Evolutionary conservation across 768 basidiomycete species (phyloP).

Genomic region (Tulasnella sp.): DNA sequence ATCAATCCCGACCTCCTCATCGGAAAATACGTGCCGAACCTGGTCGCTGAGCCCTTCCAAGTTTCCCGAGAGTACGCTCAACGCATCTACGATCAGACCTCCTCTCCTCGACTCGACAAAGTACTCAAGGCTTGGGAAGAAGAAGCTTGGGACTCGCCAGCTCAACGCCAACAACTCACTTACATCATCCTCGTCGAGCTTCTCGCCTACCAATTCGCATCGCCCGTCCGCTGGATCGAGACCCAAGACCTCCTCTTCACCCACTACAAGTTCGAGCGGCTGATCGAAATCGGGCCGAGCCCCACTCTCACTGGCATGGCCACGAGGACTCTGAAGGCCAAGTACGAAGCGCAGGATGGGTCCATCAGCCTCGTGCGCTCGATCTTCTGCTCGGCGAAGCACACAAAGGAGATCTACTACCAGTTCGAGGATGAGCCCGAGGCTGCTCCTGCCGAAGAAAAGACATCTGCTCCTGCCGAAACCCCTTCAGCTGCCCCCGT

Average conservation of each 20-base stretch:
- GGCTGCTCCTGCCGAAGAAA: slow-evolving; percentile 43
- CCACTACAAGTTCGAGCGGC: slow-evolving; percentile 80
- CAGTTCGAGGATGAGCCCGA: slow-evolving; percentile 84
- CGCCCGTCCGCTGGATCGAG: slow-evolving; percentile 98
- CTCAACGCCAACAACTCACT: slow-evolving; percentile 87
- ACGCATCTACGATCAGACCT: slow-evolving; percentile 93
- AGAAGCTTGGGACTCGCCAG: slow-evolving; percentile 76
- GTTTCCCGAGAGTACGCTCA: slow-evolving; percentile 85
- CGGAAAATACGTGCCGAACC: slow-evolving; percentile 95
- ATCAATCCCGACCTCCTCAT: slow-evolving; percentile 93
- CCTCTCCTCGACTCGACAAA: slow-evolving; percentile 90
- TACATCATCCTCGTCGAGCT: slow-evolving; percentile 96
- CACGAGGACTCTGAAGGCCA: slow-evolving; percentile 80
- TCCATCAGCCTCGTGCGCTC: slow-evolving; percentile 71
- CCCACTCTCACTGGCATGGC: slow-evolving; percentile 97
- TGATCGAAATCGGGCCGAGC: slow-evolving; percentile 94
- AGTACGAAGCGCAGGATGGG: slow-evolving; percentile 88
- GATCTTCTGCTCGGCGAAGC: slow-evolving; percentile 92
- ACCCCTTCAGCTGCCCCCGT: slow-evolving; percentile 41
- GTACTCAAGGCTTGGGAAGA: slow-evolving; percentile 93
- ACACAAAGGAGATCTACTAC: slow-evolving; percentile 96
- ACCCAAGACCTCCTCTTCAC: slow-evolving; percentile 94
- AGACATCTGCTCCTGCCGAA: slow-evolving; percentile 37
- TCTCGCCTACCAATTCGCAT: slow-evolving; percentile 96
- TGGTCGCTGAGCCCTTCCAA: slow-evolving; percentile 84